phyloP scores from a whole-genome alignment of 1,284 basidiomycete genomes.

The Puccinia coronata region DNA sequence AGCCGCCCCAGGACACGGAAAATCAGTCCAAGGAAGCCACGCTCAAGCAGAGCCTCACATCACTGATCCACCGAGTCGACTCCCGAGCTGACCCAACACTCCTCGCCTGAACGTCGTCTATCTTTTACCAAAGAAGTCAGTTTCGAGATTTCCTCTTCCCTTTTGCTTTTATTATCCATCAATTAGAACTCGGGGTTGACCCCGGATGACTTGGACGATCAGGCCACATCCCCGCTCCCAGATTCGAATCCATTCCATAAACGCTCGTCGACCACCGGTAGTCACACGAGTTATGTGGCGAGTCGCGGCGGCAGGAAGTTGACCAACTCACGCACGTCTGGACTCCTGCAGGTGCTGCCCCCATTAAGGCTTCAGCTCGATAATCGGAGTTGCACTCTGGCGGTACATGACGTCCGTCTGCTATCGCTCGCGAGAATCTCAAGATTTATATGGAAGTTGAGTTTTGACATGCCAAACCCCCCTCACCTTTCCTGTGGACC shows the following conservation, averaged over 20 bases:
- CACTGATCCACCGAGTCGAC: not conserved
- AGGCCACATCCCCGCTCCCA: not conserved
- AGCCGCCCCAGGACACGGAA: not conserved
- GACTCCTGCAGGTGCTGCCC: not conserved
- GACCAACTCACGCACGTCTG: conserved; percentile 9
- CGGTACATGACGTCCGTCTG: conserved; percentile 11
- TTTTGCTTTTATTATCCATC: not conserved
- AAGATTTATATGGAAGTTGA: conserved; percentile 28
- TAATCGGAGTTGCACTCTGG: conserved; percentile 34
- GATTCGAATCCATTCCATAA: not conserved
- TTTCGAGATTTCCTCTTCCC: not conserved
- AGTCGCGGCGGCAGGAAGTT: conserved; percentile 18
- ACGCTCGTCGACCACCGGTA: not conserved
- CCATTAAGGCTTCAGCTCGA: conserved; percentile 28
- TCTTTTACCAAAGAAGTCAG: conserved; percentile 2
- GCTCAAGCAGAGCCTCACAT: not conserved
- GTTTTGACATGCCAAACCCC: too few species aligned
- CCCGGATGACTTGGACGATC: not conserved
- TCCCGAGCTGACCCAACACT: not conserved
- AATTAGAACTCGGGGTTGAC: not conserved
- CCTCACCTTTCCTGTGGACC: not conserved
- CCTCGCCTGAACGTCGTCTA: not conserved
- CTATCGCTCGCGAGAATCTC: not conserved
- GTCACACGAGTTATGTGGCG: not conserved
- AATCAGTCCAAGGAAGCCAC: not conserved